phyloP scores from a whole-genome alignment of 306 rosid genomes.

The Dryas drummondii region DNA sequence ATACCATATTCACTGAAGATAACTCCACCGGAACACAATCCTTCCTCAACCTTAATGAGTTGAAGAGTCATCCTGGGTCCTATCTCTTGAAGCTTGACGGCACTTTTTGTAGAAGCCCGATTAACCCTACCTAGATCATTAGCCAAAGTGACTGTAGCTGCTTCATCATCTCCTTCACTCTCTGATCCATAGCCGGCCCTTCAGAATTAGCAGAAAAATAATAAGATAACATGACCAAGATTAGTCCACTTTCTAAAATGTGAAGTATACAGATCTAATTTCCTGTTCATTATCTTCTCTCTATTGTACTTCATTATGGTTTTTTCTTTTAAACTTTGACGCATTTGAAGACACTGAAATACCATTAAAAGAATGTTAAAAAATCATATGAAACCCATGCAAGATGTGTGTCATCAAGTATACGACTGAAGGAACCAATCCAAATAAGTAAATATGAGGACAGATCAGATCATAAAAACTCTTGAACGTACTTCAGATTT shows the following conservation, averaged over 20 bases:
- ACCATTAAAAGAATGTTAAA: neutral
- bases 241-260: neutral
- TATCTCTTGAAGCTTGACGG: conserved; percentile 94
- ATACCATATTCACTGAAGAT: conserved; percentile 82
- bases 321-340: no score
- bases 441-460: neutral
- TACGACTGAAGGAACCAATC: neutral
- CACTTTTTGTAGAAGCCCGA: conserved; percentile 82
- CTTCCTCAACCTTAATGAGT: conserved; percentile 81
- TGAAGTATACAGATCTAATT: neutral
- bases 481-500: neutral
- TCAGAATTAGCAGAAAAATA: conserved; percentile 7
- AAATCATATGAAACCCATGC: neutral
- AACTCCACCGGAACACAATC: conserved; percentile 77
- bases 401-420: neutral
- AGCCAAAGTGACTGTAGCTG: conserved; percentile 77
- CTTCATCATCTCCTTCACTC: conserved; percentile 96
- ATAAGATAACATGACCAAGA: conserved; percentile 1
- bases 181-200: conserved; percentile 98
- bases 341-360: neutral
- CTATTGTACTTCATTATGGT: neutral
- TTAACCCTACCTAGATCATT: conserved; percentile 78
- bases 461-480: neutral
- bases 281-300: neutral
- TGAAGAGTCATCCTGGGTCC: conserved; percentile 97